Conservation (phyloP, 768 basidiomycete genomes). For the Leccinum broughii region DNA sequence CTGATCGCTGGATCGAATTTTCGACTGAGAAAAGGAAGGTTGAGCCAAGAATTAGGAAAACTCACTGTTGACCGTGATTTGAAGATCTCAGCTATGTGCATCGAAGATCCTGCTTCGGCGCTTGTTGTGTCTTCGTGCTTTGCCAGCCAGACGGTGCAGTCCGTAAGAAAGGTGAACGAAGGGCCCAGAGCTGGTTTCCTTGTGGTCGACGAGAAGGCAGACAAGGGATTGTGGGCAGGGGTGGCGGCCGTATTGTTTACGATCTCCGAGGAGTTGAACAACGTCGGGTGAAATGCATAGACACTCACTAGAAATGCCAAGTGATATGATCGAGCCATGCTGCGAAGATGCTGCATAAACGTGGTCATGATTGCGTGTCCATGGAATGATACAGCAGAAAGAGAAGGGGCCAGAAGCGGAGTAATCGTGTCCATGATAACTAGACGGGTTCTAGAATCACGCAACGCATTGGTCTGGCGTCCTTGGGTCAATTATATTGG, state of each 20-base stretch:
- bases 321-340: slow-evolving; percentile 36
- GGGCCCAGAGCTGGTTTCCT: slow-evolving; percentile 76
- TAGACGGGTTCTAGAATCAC: slow-evolving; percentile 35
- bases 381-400: slow-evolving; percentile 67
- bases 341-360: slow-evolving; percentile 65
- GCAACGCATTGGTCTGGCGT: slow-evolving; percentile 12
- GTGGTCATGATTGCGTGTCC: slow-evolving; percentile 75
- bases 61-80: slow-evolving; percentile 45
- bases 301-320: slow-evolving; percentile 56
- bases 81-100: slow-evolving; percentile 42
- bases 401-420: slow-evolving; percentile 57
- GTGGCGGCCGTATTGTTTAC: slow-evolving; percentile 55
- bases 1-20: slow-evolving; percentile 34
- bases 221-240: slow-evolving; percentile 32
- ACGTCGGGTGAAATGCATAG: background rate
- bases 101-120: slow-evolving; percentile 19
- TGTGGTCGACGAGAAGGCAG: slow-evolving; percentile 36
- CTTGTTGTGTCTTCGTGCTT: slow-evolving; percentile 16
- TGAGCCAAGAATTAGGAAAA: background rate
- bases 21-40: background rate
- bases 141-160: slow-evolving; percentile 73
- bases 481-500: slow-evolving; percentile 4
- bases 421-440: slow-evolving; percentile 70
- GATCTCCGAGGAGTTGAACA: slow-evolving; percentile 42
- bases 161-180: slow-evolving; percentile 70